Conservation (phyloP, 1,284 basidiomycete genomes). For the Cryptococcus sp. region DNA sequence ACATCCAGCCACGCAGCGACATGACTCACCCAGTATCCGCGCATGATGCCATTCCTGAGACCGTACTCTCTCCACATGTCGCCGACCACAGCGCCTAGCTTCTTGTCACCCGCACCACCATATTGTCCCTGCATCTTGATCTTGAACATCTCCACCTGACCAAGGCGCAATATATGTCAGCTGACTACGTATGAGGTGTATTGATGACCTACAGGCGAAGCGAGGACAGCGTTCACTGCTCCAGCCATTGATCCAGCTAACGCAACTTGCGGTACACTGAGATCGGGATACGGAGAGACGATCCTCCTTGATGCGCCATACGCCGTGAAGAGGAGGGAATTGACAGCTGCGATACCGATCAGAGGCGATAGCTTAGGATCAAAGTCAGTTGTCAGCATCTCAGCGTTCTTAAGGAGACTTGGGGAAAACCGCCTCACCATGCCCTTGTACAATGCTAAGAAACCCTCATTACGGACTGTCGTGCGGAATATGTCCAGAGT, state of each 20-base stretch:
- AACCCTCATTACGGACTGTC: constrained; percentile 82
- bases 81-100: constrained; percentile 65
- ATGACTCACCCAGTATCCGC: constrained; percentile 83
- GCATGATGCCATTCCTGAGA: constrained; percentile 83
- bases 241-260: constrained; percentile 88
- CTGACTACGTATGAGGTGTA: not conserved
- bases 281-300: constrained; percentile 81
- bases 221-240: constrained; percentile 80
- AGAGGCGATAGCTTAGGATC: constrained; percentile 70
- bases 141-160: constrained; percentile 59
- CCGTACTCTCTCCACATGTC: constrained; percentile 88
- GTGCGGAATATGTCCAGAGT: constrained; percentile 83
- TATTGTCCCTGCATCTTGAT: constrained; percentile 88
- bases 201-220: constrained; percentile 67
- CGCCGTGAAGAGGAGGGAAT: constrained; percentile 89
- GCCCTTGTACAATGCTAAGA: constrained; percentile 92
- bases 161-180: not conserved
- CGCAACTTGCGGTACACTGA: constrained; percentile 76
- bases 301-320: constrained; percentile 79
- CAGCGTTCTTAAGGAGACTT: too few relatives aligned
- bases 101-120: constrained; percentile 67
- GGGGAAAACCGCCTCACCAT: constrained; percentile 8
- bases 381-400: too few relatives aligned
- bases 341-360: constrained; percentile 92
- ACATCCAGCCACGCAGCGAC: not conserved